Conservation (phyloP, 495 filamentous ascomycete genomes). For the Podospora fimiseda region DNA sequence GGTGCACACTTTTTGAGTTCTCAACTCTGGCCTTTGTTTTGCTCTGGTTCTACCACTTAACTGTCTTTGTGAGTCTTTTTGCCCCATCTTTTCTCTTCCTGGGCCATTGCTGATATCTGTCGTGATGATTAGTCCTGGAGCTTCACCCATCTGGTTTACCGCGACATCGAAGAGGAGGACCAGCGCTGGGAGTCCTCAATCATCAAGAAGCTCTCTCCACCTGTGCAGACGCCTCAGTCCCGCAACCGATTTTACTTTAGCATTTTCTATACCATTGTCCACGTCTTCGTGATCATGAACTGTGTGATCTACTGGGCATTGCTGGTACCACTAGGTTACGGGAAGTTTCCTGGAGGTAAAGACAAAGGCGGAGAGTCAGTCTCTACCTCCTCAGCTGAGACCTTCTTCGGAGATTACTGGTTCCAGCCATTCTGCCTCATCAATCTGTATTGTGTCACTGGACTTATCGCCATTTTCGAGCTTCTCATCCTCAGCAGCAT, state of each 20-base stretch:
- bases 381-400: constrained; percentile 6
- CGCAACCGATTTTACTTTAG: constrained; percentile 40
- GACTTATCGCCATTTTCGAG: constrained; percentile 40
- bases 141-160: constrained; percentile 42
- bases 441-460: constrained; percentile 37
- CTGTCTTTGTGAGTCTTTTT: constrained; percentile 32
- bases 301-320: constrained; percentile 42
- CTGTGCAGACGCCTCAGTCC: constrained; percentile 24
- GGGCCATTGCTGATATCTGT: neutral
- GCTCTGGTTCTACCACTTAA: constrained; percentile 39
- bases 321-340: constrained; percentile 33
- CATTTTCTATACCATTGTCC: constrained; percentile 42
- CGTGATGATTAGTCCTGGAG: constrained; percentile 32
- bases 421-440: constrained; percentile 38
- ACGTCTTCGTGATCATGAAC: constrained; percentile 41
- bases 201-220: constrained; percentile 34
- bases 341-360: constrained; percentile 16
- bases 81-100: neutral
- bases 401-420: constrained; percentile 29
- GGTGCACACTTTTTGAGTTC: constrained; percentile 43
- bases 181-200: constrained; percentile 18
- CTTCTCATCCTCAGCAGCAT: constrained; percentile 44
- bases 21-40: constrained; percentile 38
- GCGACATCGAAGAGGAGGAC: constrained; percentile 27
- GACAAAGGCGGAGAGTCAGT: neutral